phyloP scores from a whole-genome alignment of 2,329 filamentous ascomycete genomes.

The Paraconiothyrium brasiliense region DNA sequence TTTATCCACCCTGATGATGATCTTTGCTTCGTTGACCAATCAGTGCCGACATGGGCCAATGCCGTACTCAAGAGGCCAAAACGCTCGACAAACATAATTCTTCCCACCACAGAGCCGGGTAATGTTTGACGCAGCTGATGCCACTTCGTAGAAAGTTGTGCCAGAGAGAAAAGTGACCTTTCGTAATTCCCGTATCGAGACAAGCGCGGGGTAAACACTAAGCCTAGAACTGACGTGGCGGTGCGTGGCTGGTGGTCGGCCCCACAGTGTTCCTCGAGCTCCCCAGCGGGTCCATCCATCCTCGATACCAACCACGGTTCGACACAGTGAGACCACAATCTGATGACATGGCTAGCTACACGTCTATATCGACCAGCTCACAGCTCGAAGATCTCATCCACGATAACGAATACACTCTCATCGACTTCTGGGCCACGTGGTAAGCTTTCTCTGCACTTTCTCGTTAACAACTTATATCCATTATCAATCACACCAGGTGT shows the following conservation, averaged over 20 bases:
- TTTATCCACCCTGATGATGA: too few relatives aligned
- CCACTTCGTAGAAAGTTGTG: neutral
- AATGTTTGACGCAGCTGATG: neutral
- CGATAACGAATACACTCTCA: slow-evolving; percentile 13
- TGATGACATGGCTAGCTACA: slow-evolving; percentile 14
- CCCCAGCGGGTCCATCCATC: neutral
- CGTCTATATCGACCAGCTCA: neutral
- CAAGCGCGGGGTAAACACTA: neutral
- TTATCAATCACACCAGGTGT: slow-evolving; percentile 49
- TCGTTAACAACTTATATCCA: too few relatives aligned
- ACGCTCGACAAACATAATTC: neutral
- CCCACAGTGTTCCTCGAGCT: neutral
- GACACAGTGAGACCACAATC: too few relatives aligned
- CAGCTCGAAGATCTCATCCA: slow-evolving; percentile 11
- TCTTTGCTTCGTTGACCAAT: too few relatives aligned
- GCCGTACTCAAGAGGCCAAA: neutral
- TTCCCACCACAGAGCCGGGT: neutral
- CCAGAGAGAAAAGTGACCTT: too few relatives aligned
- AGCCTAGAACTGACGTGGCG: neutral
- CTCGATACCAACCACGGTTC: neutral
- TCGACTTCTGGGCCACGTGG: slow-evolving; percentile 23
- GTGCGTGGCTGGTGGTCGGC: neutral
- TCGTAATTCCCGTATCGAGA: neutral
- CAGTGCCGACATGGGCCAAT: neutral
- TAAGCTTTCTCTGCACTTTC: slow-evolving; percentile 3